phyloP scores from a whole-genome alignment of 2,329 filamentous ascomycete genomes.

The Rosellinia necatrix region DNA sequence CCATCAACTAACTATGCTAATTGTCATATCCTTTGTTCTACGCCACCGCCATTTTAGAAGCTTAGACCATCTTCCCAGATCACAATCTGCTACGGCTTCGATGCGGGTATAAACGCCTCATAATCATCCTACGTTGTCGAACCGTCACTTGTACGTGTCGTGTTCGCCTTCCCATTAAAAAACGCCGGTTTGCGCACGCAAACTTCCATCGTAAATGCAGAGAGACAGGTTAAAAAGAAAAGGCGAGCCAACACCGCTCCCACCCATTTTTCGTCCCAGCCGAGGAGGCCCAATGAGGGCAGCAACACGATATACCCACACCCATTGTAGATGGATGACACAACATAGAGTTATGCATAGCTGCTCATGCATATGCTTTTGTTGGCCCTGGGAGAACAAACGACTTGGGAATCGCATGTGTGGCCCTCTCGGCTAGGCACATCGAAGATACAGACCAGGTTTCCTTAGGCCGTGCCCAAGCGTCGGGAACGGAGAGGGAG shows the following conservation, averaged over 20 bases:
- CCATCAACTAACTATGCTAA: too few species aligned
- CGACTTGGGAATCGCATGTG: neutral
- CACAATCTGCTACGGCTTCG: slow-evolving; percentile 6
- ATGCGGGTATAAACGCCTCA: slow-evolving; percentile 11
- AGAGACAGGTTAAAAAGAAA: slow-evolving; percentile 5
- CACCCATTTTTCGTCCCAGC: neutral
- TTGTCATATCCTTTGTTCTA: too few species aligned
- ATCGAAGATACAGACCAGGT: neutral
- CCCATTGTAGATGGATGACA: neutral
- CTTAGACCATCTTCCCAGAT: neutral
- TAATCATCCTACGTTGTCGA: slow-evolving; percentile 3
- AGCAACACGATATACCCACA: neutral
- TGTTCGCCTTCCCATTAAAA: slow-evolving; percentile 5
- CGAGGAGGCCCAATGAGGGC: too few species aligned
- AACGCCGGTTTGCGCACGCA: slow-evolving; percentile 14
- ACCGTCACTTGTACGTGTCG: slow-evolving; percentile 1
- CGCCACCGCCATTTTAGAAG: neutral
- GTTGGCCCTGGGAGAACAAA: slow-evolving; percentile 24
- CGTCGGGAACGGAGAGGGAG: neutral
- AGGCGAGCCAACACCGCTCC: neutral
- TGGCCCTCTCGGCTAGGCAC: slow-evolving; percentile 3
- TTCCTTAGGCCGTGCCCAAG: neutral
- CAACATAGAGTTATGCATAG: slow-evolving; percentile 27
- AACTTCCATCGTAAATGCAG: slow-evolving; percentile 29
- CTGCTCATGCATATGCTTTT: slow-evolving; percentile 31